A percentile compares a stretch with the other conserved stretches of the same genome.
Conservation (phyloP, 1,139 yeast genomes). For the Yamadazyma friedrichii region DNA sequence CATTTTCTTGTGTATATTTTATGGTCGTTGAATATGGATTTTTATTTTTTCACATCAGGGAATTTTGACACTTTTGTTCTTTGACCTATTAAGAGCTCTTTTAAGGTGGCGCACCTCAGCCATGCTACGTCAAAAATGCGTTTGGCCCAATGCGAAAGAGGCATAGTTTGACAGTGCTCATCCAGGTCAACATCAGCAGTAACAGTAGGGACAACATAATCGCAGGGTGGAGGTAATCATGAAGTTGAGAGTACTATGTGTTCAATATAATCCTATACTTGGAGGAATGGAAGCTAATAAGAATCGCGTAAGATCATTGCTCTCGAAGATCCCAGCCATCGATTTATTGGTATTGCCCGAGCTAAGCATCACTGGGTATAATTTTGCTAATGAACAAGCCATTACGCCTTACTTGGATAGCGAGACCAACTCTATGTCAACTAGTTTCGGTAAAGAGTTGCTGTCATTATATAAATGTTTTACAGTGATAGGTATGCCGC, state of each 20-base stretch:
- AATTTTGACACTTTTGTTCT: not conserved
- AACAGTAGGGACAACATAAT: too few species aligned
- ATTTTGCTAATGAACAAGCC: constrained; percentile 51
- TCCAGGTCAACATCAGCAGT: too few species aligned
- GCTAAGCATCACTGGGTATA: constrained; percentile 83
- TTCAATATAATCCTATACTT: constrained; percentile 67
- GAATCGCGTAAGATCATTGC: not conserved
- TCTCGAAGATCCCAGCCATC: constrained; percentile 41
- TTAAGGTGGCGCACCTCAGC: constrained; percentile 1
- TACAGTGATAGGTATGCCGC: constrained; percentile 85
- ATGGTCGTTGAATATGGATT: not conserved
- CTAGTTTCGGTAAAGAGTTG: constrained; percentile 55
- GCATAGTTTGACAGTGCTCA: too few species aligned
- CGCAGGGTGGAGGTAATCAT: too few species aligned
- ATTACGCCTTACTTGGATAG: constrained; percentile 62
- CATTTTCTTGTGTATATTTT: not conserved
- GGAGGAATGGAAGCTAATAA: constrained; percentile 61
- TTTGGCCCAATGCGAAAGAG: too few species aligned
- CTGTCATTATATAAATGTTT: constrained; percentile 57
- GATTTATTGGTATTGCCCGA: constrained; percentile 81
- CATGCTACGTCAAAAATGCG: too few species aligned
- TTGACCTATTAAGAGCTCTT: constrained; percentile 3
- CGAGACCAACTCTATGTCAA: constrained; percentile 33
- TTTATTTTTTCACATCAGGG: not conserved
- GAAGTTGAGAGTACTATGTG: constrained; percentile 53